phyloP scores from a whole-genome alignment of 2,329 filamentous ascomycete genomes.

The Phaeoacremonium minimum region DNA sequence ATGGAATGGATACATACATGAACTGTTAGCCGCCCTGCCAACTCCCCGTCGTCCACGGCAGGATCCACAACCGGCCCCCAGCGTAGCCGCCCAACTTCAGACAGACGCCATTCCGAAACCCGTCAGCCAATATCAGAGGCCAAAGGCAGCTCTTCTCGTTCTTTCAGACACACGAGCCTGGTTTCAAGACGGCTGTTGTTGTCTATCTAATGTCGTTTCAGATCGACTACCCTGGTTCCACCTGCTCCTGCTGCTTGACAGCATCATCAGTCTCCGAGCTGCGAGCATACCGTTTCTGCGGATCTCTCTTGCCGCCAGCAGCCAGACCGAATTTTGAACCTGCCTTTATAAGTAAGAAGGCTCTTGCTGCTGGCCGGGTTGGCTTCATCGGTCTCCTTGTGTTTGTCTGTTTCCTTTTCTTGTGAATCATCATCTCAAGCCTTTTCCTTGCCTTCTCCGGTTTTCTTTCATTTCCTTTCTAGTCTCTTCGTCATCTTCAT shows the following conservation, averaged over 20 bases:
- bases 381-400: no score
- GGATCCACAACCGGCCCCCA: slow-evolving; percentile 9
- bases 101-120: slow-evolving; percentile 40
- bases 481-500: slow-evolving; percentile 11
- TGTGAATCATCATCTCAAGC: slow-evolving; percentile 28
- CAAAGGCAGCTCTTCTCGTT: slow-evolving; percentile 30
- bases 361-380: no score
- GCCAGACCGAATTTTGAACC: no score
- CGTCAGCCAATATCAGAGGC: slow-evolving; percentile 47
- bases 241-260: no score
- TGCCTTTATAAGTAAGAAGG: no score
- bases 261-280: no score
- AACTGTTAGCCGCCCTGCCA: slow-evolving; percentile 8
- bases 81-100: slow-evolving; percentile 42
- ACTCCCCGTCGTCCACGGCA: not conserved
- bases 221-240: slow-evolving; percentile 13
- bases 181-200: slow-evolving; percentile 44
- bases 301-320: no score
- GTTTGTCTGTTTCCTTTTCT: slow-evolving; percentile 26
- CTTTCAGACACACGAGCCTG: slow-evolving; percentile 43
- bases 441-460: slow-evolving; percentile 20
- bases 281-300: no score
- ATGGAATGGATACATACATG: not conserved
- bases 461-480: slow-evolving; percentile 12
- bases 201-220: slow-evolving; percentile 27